phyloP scores from a whole-genome alignment of 1,284 basidiomycete genomes.

The Malassezia psittaci region DNA sequence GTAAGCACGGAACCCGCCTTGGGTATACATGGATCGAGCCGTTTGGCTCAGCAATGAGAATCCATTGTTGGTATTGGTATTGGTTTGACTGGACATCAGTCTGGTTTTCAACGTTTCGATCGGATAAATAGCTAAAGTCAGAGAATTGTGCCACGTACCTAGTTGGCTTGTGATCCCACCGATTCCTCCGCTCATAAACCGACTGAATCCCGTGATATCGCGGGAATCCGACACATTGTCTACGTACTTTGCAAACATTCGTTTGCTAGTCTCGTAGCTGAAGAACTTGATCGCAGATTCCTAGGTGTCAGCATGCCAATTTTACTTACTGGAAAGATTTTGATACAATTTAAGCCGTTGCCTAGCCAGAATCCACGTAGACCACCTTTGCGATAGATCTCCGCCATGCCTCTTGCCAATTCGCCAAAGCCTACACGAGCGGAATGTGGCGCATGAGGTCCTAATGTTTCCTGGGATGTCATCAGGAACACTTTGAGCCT shows the following conservation, averaged over 20 bases:
- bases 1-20: constrained; percentile 73
- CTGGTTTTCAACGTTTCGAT: constrained; percentile 47
- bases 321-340: constrained; percentile 64
- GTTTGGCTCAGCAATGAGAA: constrained; percentile 53
- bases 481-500: constrained; percentile 94
- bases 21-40: constrained; percentile 58
- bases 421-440: constrained; percentile 50
- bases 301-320: neutral
- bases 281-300: constrained; percentile 99
- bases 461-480: constrained; percentile 53
- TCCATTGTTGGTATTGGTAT: constrained; percentile 54
- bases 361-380: constrained; percentile 81
- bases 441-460: neutral
- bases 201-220: constrained; percentile 78
- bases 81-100: constrained; percentile 63
- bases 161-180: constrained; percentile 91
- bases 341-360: constrained; percentile 61
- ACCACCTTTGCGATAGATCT: constrained; percentile 67
- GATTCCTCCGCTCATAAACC: constrained; percentile 89
- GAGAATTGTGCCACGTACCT: constrained; percentile 20
- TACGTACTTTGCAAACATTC: constrained; percentile 80
- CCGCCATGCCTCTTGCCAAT: constrained; percentile 62
- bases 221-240: constrained; percentile 79
- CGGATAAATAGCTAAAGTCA: constrained; percentile 37
- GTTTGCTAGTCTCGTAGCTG: constrained; percentile 90